Percentiles rank a stretch among this genome's conserved stretches.
Evolutionary conservation across 345 rosid species (phyloP).

Genomic region (Carallia brachiata): DNA sequence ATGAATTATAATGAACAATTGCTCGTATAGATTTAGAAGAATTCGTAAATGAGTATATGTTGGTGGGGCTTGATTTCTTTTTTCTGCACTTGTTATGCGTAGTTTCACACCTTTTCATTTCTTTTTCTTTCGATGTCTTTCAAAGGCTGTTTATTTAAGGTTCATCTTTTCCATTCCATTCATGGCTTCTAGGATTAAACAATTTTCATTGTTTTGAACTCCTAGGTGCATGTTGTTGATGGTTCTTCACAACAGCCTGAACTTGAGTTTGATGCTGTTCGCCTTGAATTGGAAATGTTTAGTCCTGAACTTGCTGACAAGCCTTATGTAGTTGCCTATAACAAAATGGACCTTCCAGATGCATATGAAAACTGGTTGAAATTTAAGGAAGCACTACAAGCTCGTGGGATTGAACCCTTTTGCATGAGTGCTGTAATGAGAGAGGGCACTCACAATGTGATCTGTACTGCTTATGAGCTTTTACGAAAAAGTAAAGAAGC

Average conservation of each 20-base stretch:
- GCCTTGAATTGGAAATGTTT: constrained; percentile 88
- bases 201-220: constrained; percentile 13
- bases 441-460: constrained; percentile 78
- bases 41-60: no score
- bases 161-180: neutral
- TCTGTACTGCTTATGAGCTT: constrained; percentile 62
- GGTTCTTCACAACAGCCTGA: constrained; percentile 83
- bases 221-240: constrained; percentile 86
- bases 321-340: constrained; percentile 77
- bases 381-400: constrained; percentile 62
- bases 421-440: constrained; percentile 83
- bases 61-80: neutral
- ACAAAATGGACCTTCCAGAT: constrained; percentile 93
- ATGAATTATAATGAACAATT: no score
- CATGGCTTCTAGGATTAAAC: neutral
- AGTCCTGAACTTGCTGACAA: constrained; percentile 82
- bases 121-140: neutral
- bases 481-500: constrained; percentile 50
- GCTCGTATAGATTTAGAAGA: no score
- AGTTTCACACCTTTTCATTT: neutral
- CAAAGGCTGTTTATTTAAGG: neutral
- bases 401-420: constrained; percentile 63
- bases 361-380: constrained; percentile 70
- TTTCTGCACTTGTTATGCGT: neutral
- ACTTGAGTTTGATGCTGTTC: constrained; percentile 86